Conservation (phyloP, 345 rosid species). For the Laguncularia racemosa region DNA sequence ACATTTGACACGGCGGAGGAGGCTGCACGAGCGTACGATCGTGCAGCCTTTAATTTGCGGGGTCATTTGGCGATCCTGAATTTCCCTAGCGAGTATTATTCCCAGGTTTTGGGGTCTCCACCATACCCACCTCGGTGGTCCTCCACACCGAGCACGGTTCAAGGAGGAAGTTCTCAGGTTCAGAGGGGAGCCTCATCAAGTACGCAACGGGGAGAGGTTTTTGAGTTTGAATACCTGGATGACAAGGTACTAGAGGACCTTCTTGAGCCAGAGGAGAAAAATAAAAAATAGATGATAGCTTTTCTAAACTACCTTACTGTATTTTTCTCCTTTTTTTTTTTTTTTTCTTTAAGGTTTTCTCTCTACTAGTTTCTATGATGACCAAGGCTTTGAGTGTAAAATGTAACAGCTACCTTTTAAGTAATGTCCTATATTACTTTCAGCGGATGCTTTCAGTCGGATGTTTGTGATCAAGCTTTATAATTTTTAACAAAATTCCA, state of each 20-base stretch:
- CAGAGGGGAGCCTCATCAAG: slow-evolving; percentile 5
- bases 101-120: slow-evolving; percentile 22
- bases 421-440: no score
- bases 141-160: slow-evolving; percentile 14
- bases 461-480: no score
- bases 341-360: no score
- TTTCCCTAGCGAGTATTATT: slow-evolving; percentile 65
- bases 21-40: slow-evolving; percentile 84
- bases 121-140: slow-evolving; percentile 15
- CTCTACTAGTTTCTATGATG: no score
- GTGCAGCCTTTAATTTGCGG: slow-evolving; percentile 69
- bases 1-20: slow-evolving; percentile 80
- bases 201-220: slow-evolving; percentile 37
- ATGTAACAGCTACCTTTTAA: no score
- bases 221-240: slow-evolving; percentile 79
- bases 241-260: slow-evolving; percentile 74
- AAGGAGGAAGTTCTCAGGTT: slow-evolving; percentile 14
- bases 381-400: no score
- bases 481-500: no score
- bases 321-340: no score
- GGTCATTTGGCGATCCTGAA: slow-evolving; percentile 76
- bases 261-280: slow-evolving; percentile 65
- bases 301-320: no score
- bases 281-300: slow-evolving; percentile 16
- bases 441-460: no score